Evolutionary conservation across 1,139 yeast genomes (phyloP).

Genomic region (Yamadazyma jaroonii): DNA sequence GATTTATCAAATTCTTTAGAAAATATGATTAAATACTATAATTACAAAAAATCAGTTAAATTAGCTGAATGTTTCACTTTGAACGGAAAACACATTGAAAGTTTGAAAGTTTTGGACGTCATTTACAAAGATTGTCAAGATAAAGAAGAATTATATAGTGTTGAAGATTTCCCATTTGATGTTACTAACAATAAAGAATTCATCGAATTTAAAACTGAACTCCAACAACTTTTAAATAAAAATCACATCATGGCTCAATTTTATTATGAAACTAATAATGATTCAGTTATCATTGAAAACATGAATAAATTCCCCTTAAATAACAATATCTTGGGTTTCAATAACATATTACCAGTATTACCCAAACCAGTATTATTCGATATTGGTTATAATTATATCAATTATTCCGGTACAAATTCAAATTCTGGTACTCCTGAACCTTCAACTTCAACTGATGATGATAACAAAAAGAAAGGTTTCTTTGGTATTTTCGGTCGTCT

Average conservation of each 20-base stretch:
- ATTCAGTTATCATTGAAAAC: conserved; percentile 43
- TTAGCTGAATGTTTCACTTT: conserved; percentile 52
- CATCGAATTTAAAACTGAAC: conserved; percentile 21
- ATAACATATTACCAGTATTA: conserved; percentile 50
- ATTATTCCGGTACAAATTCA: conserved; percentile 28
- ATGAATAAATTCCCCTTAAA: conserved; percentile 41
- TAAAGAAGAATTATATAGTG: conserved; percentile 18
- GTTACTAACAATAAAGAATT: conserved; percentile 38
- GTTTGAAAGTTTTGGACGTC: conserved; percentile 50
- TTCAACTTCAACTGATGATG: conserved; percentile 12
- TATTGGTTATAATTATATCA: conserved; percentile 78
- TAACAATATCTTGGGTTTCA: conserved; percentile 44
- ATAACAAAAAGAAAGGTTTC: conserved; percentile 36
- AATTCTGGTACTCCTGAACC: conserved; percentile 12
- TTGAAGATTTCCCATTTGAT: conserved; percentile 35
- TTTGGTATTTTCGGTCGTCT: conserved; percentile 44
- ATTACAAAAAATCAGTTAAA: conserved; percentile 38
- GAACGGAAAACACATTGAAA: conserved; percentile 45
- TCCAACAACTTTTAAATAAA: conserved; percentile 31
- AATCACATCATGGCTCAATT: conserved; percentile 55
- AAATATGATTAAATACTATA: conserved; percentile 45
- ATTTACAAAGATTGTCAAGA: conserved; percentile 23
- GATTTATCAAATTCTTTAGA: conserved; percentile 56
- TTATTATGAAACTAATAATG: conserved; percentile 19
- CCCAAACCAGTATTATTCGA: conserved; percentile 90